phyloP scores from a whole-genome alignment of 202 grass and related monocot genomes.

The Brachypodium distachyon region DNA sequence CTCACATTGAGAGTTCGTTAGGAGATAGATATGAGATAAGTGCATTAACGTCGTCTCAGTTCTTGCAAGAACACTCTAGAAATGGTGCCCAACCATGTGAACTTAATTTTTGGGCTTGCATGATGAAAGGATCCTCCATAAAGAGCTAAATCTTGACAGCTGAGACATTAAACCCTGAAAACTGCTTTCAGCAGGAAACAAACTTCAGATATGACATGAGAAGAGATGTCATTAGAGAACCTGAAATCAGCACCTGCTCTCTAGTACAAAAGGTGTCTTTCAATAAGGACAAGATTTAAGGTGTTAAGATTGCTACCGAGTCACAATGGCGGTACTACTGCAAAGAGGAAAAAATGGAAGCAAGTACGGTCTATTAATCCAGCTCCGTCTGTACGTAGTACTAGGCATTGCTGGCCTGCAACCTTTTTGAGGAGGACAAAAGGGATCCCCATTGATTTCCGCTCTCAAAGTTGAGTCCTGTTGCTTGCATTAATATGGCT shows the following conservation, averaged over 20 bases:
- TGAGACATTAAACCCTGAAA: neutral
- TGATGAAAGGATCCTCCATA: neutral
- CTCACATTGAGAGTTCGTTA: neutral
- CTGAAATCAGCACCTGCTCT: neutral
- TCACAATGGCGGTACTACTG: neutral
- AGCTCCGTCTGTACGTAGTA: neutral
- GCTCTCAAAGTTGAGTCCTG: neutral
- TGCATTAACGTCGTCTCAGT: neutral
- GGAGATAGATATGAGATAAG: neutral
- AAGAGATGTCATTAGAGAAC: neutral
- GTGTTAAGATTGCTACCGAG: neutral
- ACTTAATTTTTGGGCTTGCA: neutral
- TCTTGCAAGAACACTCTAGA: neutral
- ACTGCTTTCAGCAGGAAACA: neutral
- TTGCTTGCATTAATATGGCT: neutral
- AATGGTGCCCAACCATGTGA: neutral
- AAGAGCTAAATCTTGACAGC: neutral
- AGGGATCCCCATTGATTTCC: neutral
- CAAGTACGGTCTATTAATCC: neutral
- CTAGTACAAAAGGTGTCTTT: neutral
- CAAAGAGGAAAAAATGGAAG: neutral
- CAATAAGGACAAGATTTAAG: too few species aligned
- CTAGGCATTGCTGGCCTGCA: neutral
- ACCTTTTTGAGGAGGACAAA: neutral
- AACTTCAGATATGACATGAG: neutral